These are phyloP conservation scores for Anisogramma anomala DNA, from an alignment of 2,329 filamentous ascomycete species.

Conservation along the genomic window DNA sequence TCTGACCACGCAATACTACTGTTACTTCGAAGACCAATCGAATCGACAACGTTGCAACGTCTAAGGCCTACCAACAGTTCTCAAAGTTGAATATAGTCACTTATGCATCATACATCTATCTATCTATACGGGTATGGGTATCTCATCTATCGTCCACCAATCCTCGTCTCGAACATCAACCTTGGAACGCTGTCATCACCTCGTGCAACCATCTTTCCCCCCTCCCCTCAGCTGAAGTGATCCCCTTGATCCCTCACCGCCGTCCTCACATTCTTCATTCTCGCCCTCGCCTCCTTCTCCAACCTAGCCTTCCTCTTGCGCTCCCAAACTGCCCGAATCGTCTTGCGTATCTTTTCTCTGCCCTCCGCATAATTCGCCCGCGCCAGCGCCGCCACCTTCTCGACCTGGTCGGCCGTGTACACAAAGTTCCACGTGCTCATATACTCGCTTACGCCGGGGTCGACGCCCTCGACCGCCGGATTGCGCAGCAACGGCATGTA, in stretches of 20 bases:
- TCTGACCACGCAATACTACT: no score
- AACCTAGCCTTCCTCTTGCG: constrained; percentile 65
- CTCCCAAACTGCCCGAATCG: constrained; percentile 83
- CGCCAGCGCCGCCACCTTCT: constrained; percentile 70
- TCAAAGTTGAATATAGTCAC: no score
- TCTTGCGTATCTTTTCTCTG: constrained; percentile 61
- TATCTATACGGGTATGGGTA: no score
- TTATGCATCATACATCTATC: no score
- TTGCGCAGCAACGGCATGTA: constrained; percentile 89
- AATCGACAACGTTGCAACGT: no score
- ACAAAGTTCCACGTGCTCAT: constrained; percentile 98
- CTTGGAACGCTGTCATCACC: not conserved
- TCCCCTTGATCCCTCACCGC: constrained; percentile 40
- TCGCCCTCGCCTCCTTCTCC: constrained; percentile 33
- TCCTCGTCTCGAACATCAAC: no score
- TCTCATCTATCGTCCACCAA: not conserved
- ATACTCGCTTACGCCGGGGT: constrained; percentile 73
- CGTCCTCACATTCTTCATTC: constrained; percentile 31
- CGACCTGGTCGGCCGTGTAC: constrained; percentile 83
- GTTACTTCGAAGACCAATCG: no score
- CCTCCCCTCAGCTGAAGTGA: constrained; percentile 46
- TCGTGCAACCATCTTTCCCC: not conserved
- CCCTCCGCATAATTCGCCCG: constrained; percentile 80
- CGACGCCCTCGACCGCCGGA: constrained; percentile 64
- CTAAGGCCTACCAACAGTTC: no score